Evolutionary conservation across 2,329 filamentous ascomycete species (phyloP), one percentile per base, ranked within the genome.

Genomic region (Thielaviopsis populi): DNA sequence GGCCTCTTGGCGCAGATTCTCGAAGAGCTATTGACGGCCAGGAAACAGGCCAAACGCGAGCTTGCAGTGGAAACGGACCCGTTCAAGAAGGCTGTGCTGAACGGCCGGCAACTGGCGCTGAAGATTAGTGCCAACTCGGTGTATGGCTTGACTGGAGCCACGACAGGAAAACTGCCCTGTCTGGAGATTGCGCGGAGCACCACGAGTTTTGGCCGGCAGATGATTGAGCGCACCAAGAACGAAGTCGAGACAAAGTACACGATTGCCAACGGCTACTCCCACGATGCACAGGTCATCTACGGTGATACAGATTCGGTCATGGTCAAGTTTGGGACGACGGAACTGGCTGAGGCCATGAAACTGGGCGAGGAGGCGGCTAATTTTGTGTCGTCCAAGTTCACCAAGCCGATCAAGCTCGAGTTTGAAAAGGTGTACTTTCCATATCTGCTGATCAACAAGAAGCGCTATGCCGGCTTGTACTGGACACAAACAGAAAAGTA

Each of bases 401-500:
- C 91, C 73, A 95, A 94, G 72, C 94, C 94, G 3, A 99, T 99
- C 80, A 99, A 97, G 77, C 83, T 99, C 40, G 94, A 99, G 74
- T 99, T 99, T 75, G 94, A 99, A 74, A 99, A 99, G 76, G 92
- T 99, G 0, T 99, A 99, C 75, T 99, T 88, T 73, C 94, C 94
- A 0, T 99, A 99, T 72, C 80, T 99, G 41, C 81, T 99, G 61
- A 99, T 99, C 84, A 99, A 99, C 84, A 99, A 99, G 80, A 99
- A 99, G 79, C 88, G 94, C 68, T 99, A 99, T 71, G 94, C 94
- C 8, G 94, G 94, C n/a, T 76, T 99, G 40, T 97, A 90, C 76
- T 99, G 91, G 91, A 99, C 94, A 4, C 94, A 88, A 68, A 84
- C 92, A 0, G 83, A 92, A 50, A 96, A 96, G 75, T 94, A 88